Evolutionary conservation across 169 alveolate species (phyloP), one percentile per base, ranked within the genome.

Genomic region (Plasmodium inui): DNA sequence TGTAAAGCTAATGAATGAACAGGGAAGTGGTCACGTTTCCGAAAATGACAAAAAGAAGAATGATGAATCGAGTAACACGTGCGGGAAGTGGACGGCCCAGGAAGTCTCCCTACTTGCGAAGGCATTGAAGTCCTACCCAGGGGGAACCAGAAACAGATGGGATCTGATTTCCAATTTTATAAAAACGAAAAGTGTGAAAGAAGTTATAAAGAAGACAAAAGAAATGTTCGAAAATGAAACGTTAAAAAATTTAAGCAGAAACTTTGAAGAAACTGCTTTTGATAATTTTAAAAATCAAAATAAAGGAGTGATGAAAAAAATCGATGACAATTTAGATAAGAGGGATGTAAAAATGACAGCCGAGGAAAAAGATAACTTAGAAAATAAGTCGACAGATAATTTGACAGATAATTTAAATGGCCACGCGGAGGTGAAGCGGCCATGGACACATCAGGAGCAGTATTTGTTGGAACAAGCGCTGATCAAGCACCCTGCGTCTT

Each of bases 101-200:
- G 99, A 98, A 83, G 94, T 98, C 67, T 95, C 98, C 30, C 92
- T 96, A 17, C 96, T 98, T 19, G 95, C 98, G 37, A 98, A 98
- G 92, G 99, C 98, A 30, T 95, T 98, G 28, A 98, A 97, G 61
- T 94, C 97, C 90, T 97, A 96, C 93, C 98, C 99, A 34, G 99
- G 98, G 1, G 99, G 99, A 7, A 95, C 97, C 22, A 96, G 95
- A 70, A 96, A 98, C 78, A 94, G 99, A 84, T 98, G 99, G 99
- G 97, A 96, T 81, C 94, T 97, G 81, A 97, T 98, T 34, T 94
- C 98, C 37, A 98, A 97, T 72, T 94, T 84, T 28, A 97, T 98
- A 34, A 98, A 96, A 93, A 97, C 98, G 12, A 97, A 97, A 90
- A 96, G 93, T 37, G 97, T 97, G 26, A 97, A 96, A 70, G 98